A percentile compares a stretch with the other conserved stretches of the same genome.
phyloP scores from a whole-genome alignment of 805 yeast genomes.

The Metschnikowia similis region DNA sequence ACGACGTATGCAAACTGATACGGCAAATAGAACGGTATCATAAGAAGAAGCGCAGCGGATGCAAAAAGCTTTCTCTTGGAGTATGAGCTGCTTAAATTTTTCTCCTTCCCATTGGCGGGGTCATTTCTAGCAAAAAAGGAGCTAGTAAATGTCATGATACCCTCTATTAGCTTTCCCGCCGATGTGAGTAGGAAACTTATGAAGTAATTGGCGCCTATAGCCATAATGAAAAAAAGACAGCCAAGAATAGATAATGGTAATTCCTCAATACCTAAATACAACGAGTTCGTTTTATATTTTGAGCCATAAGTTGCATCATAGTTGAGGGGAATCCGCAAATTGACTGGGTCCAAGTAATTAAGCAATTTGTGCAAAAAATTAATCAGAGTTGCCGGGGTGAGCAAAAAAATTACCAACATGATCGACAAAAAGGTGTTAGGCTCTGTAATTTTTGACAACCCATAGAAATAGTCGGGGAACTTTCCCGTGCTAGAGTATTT shows the following conservation, averaged over 20 bases:
- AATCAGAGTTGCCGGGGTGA: slow-evolving; percentile 38
- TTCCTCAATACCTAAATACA: slow-evolving; percentile 66
- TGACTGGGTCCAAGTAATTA: slow-evolving; percentile 50
- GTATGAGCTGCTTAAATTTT: not conserved
- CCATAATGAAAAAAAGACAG: slow-evolving; percentile 47
- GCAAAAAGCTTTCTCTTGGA: slow-evolving; percentile 24
- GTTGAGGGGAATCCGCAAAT: slow-evolving; percentile 42
- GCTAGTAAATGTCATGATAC: not conserved
- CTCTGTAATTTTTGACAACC: slow-evolving; percentile 30
- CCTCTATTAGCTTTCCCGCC: slow-evolving; percentile 10
- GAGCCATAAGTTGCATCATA: slow-evolving; percentile 33
- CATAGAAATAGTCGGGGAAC: slow-evolving; percentile 31
- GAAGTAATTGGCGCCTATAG: slow-evolving; percentile 40
- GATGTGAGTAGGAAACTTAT: slow-evolving; percentile 25
- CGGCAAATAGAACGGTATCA: slow-evolving; percentile 64
- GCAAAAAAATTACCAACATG: slow-evolving; percentile 23
- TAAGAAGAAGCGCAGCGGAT: slow-evolving; percentile 32
- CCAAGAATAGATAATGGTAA: slow-evolving; percentile 53
- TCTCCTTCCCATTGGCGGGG: not conserved
- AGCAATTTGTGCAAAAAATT: slow-evolving; percentile 35
- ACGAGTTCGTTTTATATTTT: slow-evolving; percentile 46
- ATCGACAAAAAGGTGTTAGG: slow-evolving; percentile 20
- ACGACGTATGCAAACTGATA: slow-evolving; percentile 74
- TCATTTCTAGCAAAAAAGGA: not conserved
- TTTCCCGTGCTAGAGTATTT: slow-evolving; percentile 22